Base-by-base conservation (phyloP, 257 asterid species). In the Lithospermum erythrorhizon region DNA sequence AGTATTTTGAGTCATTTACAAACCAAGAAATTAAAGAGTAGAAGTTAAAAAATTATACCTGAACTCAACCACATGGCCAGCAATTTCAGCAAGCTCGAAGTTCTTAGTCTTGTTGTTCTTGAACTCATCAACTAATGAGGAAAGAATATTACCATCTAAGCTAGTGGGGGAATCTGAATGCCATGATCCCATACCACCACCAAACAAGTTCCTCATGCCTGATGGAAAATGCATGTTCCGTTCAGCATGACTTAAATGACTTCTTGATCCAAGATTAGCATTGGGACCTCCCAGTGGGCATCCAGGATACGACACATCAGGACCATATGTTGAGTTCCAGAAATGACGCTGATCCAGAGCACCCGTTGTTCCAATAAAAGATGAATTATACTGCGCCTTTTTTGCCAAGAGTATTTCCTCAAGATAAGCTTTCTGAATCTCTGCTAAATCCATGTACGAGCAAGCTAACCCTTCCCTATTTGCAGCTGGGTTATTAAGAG, bases 61-160 rank as follows among this genome's bases (percentile, higher is more conserved):
- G 80, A 87, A 87, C 64, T 81, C 95, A 71, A 83, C 93, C 76
- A 87, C 90, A 63, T 85, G 86, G 21, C 96, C 87, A n/a, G 80
- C 87, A 72, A 87, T 87, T 67, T 87, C 93, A 41, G 82, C 73
- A 62, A 87, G 89, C 75, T 85, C 93, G 55, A 83, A 78, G 63
- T 84, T 83, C 71, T 76, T 81, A 3, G 89, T 71, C 73, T 87
- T 85, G 61, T 79, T 85, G 63, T 82, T 73, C 83, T 81, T 87
- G 58, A 87, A 85, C 86, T 85, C 95, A 5, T 87, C 91, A 61
- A 87, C 64, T 55, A 87, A 65, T 9, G 91, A 83, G 23, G 84
- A 75, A 6, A 78, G 62, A 78, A 78, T 76, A 68, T 64, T 72
- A 63, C 73, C 84, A 30, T 78, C 87, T 68, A 87, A 54, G 69